phyloP scores from a whole-genome alignment of 2,329 filamentous ascomycete species.

The Penicillium hordei region DNA sequence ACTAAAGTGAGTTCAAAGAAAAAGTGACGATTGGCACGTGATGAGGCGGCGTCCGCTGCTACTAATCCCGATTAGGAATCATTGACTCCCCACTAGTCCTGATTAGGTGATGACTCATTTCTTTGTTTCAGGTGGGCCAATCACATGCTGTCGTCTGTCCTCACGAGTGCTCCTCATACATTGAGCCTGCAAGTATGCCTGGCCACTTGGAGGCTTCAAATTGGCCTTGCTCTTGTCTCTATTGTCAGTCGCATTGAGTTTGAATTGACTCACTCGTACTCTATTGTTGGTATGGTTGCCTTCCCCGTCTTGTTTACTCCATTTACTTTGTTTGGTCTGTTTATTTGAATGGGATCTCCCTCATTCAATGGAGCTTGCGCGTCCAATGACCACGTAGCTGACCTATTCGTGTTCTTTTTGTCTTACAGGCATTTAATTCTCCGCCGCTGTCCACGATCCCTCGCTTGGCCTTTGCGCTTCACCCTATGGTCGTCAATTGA shows the following conservation, averaged over 20 bases:
- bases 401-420: conserved; percentile 14
- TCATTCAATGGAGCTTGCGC: conserved; percentile 13
- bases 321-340: neutral
- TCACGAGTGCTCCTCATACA: conserved; percentile 26
- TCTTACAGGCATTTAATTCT: conserved; percentile 10
- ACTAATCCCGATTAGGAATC: neutral
- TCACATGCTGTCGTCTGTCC: conserved; percentile 35
- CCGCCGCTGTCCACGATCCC: conserved; percentile 2
- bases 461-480: conserved; percentile 7
- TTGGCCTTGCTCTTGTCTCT: conserved; percentile 2
- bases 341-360: neutral
- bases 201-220: neutral
- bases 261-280: conserved; percentile 10
- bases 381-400: conserved; percentile 15
- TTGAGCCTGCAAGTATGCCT: conserved; percentile 13
- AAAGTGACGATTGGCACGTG: conserved; percentile 37
- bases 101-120: conserved; percentile 14
- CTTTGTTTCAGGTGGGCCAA: conserved; percentile 19
- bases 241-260: conserved; percentile 11
- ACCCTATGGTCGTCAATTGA: conserved; percentile 32
- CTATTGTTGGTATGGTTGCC: neutral
- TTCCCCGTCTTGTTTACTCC: neutral
- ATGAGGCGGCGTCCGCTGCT: neutral
- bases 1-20: conserved; percentile 16
- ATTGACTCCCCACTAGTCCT: neutral